Evolutionary conservation across 2,329 filamentous ascomycete species (phyloP).

Genomic region (Sarocladium brachiariae): DNA sequence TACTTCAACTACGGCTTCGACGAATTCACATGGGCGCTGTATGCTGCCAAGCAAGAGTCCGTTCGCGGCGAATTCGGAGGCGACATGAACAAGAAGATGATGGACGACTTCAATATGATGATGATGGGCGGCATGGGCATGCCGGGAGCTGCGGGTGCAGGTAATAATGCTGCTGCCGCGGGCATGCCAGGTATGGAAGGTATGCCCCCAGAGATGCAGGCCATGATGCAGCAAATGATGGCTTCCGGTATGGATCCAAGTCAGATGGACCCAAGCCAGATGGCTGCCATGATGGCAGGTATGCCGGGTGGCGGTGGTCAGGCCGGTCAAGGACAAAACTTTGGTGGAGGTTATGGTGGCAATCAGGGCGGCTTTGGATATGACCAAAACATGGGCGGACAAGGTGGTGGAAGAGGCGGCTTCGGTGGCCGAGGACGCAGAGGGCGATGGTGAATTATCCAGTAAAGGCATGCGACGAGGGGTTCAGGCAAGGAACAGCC

Average conservation of each 20-base stretch:
- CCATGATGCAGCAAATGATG: conserved; percentile 67
- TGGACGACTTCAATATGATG: conserved; percentile 65
- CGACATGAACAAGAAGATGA: conserved; percentile 72
- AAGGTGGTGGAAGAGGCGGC: conserved; percentile 25
- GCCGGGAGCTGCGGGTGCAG: conserved; percentile 21
- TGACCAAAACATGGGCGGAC: conserved; percentile 39
- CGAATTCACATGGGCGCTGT: conserved; percentile 95
- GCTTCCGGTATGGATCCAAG: conserved; percentile 56
- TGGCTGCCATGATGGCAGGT: conserved; percentile 53
- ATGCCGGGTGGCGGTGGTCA: conserved; percentile 43
- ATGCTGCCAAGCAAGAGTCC: conserved; percentile 79
- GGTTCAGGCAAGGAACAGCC: background rate
- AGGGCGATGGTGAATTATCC: conserved; percentile 18
- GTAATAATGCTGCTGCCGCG: conserved; percentile 16
- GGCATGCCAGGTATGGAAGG: conserved; percentile 53
- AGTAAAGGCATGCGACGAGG: background rate
- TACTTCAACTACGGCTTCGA: conserved; percentile 99
- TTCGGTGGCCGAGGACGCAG: conserved; percentile 24
- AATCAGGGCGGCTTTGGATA: conserved; percentile 47
- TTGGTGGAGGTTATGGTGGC: conserved; percentile 45
- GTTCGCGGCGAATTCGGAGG: conserved; percentile 71
- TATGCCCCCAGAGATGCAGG: conserved; percentile 60
- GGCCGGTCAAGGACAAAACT: conserved; percentile 37
- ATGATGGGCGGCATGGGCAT: conserved; percentile 50
- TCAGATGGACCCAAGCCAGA: conserved; percentile 56